Base-by-base conservation (phyloP, 1,139 yeast genomes). In the Geotrichum klebahnii region DNA sequence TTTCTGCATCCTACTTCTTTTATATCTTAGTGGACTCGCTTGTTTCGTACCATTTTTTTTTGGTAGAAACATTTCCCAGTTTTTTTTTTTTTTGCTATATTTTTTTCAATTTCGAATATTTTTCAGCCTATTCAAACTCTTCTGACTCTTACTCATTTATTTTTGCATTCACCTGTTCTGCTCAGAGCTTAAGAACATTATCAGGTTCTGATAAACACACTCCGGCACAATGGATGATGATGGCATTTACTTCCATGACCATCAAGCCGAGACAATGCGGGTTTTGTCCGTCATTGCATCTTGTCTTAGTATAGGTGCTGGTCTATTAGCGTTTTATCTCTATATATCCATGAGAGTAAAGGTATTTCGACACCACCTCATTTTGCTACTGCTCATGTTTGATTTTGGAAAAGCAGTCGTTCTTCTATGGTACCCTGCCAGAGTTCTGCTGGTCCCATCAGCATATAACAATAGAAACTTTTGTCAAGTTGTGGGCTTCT, bases 401-500 rank as follows among this genome's bases (percentile, higher is more conserved):
- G 96, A 89, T 67, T 77, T 85, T 54, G 67, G 86, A 46, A 88
- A 89, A 67, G 92, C 94, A 1, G 60, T 81, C 14, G 75, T 84
- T 28, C 74, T 88, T 46, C 66, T 88, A 54, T 72, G 87, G 53
- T 89, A 82, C 64, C 95, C 96, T 0, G 74, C 82, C 1, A 65
- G 82, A 37, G 81, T 82, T 1, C 65, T 82, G 37, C 65, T 76
- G 8, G 73, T 74, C 36, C 66, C 70, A 23, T 65, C 73, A n/a
- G 71, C 80, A 1, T 80, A 81, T 62, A 73, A 75, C 48, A 78
- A 78, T 58, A 68, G 72, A 20, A 71, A 68, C 34, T 81, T 85
- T 57, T 81, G 87, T 60, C 82, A 84, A 61, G 81, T 82, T 10
- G 79, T 87, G 43, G 97, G 96, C 3, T 89, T 86, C 72, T 82